Base-by-base conservation (phyloP, 2,329 filamentous ascomycete genomes). In the Claviceps capensis region DNA sequence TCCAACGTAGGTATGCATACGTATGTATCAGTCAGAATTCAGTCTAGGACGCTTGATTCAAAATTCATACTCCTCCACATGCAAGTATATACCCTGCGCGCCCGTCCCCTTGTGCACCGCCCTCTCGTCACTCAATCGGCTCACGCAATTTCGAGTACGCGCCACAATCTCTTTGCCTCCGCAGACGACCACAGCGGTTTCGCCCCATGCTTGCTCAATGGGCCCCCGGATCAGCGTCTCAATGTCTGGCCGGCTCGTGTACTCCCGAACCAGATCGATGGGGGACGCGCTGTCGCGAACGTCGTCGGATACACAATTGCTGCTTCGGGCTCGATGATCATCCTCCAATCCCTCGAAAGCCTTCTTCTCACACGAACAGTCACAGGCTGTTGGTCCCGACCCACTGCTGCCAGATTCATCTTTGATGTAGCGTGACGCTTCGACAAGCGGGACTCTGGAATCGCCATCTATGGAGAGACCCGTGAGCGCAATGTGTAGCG, bases 31-130 rank as follows among this genome's bases (percentile, higher is more conserved):
- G 19, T 19, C 19, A 19, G 19, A 19, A 19, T 19, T 19, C 19
- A 19, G 2, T 26, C 5, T 23, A 16, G 9, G 40, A 9, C 16
- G 50, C 14, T 26, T 34, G 30, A 34, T 34, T 59, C 59, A 78
- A 56, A 77, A 78, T 23, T 70, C 71, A 62, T 81, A 82, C 61
- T 82, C 78, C 56, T 82, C 79, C 1, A 77, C 77, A 60, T 79
- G 73, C 52, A 82, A 59, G 60, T 76, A 73, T 42, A 83, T 82
- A 0, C 79, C 79, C 60, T 83, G 79, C 0, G 79, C 79, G 1
- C 77, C 79, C 0, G 78, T 82, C 5, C 79, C 79, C 62, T 83
- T 83, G 60, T 82, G 79, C 22, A 82, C 79, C 0, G 75, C 79
- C 42, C 79, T 66, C 64, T 82, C 79, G 58, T 83, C 78, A 50